phyloP scores from a whole-genome alignment of 2,329 filamentous ascomycete genomes.

The Verticillium dahliae region DNA sequence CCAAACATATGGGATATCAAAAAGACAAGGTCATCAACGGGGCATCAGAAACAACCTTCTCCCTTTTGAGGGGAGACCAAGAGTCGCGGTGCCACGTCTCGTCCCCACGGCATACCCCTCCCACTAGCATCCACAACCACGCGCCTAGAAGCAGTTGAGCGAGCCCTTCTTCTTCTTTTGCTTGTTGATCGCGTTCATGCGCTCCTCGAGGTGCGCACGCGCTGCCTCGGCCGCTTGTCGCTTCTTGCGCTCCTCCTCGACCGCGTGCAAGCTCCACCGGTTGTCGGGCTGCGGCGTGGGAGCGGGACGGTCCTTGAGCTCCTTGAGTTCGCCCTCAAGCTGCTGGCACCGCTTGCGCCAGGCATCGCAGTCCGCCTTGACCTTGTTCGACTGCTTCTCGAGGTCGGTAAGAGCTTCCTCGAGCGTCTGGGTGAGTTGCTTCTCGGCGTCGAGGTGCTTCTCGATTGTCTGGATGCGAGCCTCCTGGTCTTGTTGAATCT shows the following conservation, averaged over 20 bases:
- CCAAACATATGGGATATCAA: background rate
- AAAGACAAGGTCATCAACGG: background rate
- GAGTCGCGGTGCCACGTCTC: background rate
- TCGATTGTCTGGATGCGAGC: constrained; percentile 92
- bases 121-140: background rate
- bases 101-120: background rate
- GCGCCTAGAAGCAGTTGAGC: constrained; percentile 86
- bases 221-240: constrained; percentile 85
- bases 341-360: constrained; percentile 82
- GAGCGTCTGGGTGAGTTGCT: constrained; percentile 88
- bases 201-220: constrained; percentile 81
- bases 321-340: constrained; percentile 66
- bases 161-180: constrained; percentile 96
- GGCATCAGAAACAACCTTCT: background rate
- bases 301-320: constrained; percentile 46
- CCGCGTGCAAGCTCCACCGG: constrained; percentile 72
- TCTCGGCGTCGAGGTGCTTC: constrained; percentile 93
- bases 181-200: constrained; percentile 83
- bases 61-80: background rate
- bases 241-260: constrained; percentile 95
- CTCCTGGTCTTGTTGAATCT: constrained; percentile 91
- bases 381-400: constrained; percentile 84
- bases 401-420: constrained; percentile 94
- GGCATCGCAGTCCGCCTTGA: constrained; percentile 81
- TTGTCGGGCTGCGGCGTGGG: constrained; percentile 44